Evolutionary conservation across 192 early-diverging fungal species (phyloP), one percentile per base, ranked within the genome.

Genomic region (Gigaspora rosea): DNA sequence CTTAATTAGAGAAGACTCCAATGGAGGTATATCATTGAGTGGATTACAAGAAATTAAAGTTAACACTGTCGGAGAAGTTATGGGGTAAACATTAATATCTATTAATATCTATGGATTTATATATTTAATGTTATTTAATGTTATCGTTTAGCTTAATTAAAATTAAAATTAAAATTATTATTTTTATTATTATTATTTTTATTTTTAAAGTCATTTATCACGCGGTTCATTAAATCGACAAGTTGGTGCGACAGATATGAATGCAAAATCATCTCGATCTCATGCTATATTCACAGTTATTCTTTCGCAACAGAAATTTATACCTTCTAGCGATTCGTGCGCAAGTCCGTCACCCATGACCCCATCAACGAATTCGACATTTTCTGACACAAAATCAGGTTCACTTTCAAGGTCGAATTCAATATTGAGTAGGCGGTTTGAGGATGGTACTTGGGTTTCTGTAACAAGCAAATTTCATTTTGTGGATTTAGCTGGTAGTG

Each of bases 401-500:
- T 27, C 27, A 27, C 27, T 27, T 27, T 27, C 27, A 5, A 71
- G 66, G 62, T 22, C 71, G 16, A 50, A 50, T 66, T 57, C 27
- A 18, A 48, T 73, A 20, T 32, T 68, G 49, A 58, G 77, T 54
- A 65, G 64, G 58, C 32, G 63, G 65, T 18, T 52, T 66, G 63
- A 82, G 10, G 85, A 87, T n/a, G 91, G 86, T 11, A 90, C 90
- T 61, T 86, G 85, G 79, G 78, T 92, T 20, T 83, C 86, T 8
- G 81, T 94, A 16, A 86, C 86, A 7, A 95, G 94, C 32, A 99
- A 98, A 83, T 95, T 99, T 77, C 95, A 97, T 80, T 99, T 99
- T 88, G 98, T 99, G 20, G 98, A 99, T 85, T 85, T 99, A 80
- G 98, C 98, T 36, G 98, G 98, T 48, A 95, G 94, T 58, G 98